Percentiles rank a stretch among this genome's conserved stretches.
Evolutionary conservation across 2,329 filamentous ascomycete species (phyloP).

Genomic region (Hortaea werneckii): DNA sequence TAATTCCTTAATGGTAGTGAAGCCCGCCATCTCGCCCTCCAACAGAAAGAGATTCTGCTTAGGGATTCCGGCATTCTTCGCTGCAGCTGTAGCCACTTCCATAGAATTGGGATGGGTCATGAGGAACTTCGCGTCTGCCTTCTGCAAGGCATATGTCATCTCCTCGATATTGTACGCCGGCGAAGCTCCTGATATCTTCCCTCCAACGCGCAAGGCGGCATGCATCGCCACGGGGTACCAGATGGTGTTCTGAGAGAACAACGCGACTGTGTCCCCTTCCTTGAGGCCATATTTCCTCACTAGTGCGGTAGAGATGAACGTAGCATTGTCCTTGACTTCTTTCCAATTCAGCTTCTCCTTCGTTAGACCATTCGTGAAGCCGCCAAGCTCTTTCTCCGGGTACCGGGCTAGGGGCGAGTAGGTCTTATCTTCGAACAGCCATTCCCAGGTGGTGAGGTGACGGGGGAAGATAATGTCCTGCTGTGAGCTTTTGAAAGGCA

Average conservation of each 20-base stretch:
- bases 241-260: constrained; percentile 56
- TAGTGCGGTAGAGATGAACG: constrained; percentile 50
- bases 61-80: constrained; percentile 44
- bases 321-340: constrained; percentile 49
- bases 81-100: constrained; percentile 45
- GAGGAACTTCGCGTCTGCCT: constrained; percentile 46
- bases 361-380: constrained; percentile 50
- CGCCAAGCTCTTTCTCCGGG: constrained; percentile 32
- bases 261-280: constrained; percentile 45
- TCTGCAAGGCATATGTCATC: constrained; percentile 55
- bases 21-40: constrained; percentile 43
- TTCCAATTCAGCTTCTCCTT: constrained; percentile 48
- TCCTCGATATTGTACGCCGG: constrained; percentile 59
- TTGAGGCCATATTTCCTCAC: constrained; percentile 45
- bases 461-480: constrained; percentile 29
- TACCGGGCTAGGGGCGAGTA: constrained; percentile 40
- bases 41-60: constrained; percentile 46
- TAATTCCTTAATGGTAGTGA: constrained; percentile 38
- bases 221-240: constrained; percentile 52
- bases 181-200: constrained; percentile 51
- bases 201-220: constrained; percentile 43
- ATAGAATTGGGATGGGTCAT: constrained; percentile 48
- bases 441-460: constrained; percentile 49
- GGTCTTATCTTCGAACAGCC: constrained; percentile 46
- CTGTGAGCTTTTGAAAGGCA: constrained; percentile 17